Conservation (phyloP, 2,329 filamentous ascomycete species). For the Calonectria naviculata region DNA sequence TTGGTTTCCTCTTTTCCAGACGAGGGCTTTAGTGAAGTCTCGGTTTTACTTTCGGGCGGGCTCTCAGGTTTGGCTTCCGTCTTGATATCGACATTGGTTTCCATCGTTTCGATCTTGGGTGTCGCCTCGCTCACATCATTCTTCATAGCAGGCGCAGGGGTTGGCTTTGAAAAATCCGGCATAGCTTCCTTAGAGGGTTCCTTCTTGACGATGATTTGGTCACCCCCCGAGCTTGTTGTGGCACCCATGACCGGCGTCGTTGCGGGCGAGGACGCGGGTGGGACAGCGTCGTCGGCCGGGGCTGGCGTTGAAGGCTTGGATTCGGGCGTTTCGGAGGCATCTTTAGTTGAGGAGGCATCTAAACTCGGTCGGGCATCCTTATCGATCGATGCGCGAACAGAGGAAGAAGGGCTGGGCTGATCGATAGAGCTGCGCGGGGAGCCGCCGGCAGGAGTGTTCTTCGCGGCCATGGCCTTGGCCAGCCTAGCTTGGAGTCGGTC, state of each 20-base stretch:
- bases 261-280: slow-evolving; percentile 7
- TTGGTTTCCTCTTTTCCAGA: not conserved
- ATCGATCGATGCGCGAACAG: slow-evolving; percentile 44
- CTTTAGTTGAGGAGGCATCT: slow-evolving; percentile 26
- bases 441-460: slow-evolving; percentile 52
- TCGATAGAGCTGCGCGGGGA: slow-evolving; percentile 53
- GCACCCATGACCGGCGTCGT: not conserved
- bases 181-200: slow-evolving; percentile 14
- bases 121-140: not conserved
- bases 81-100: not conserved
- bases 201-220: not conserved
- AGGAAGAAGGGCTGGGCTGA: slow-evolving; percentile 39
- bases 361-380: slow-evolving; percentile 31
- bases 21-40: not conserved
- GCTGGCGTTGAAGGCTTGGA: slow-evolving; percentile 24
- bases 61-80: not conserved
- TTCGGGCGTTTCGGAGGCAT: slow-evolving; percentile 23
- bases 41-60: not conserved
- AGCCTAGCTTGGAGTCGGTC: slow-evolving; percentile 90
- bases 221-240: not conserved
- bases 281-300: not conserved
- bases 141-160: slow-evolving; percentile 1
- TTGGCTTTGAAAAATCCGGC: slow-evolving; percentile 18
- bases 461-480: slow-evolving; percentile 86
- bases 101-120: not conserved